Evolutionary conservation across 129 eudicot genomes (phyloP).

Genomic region (Scalesia atractyloides): DNA sequence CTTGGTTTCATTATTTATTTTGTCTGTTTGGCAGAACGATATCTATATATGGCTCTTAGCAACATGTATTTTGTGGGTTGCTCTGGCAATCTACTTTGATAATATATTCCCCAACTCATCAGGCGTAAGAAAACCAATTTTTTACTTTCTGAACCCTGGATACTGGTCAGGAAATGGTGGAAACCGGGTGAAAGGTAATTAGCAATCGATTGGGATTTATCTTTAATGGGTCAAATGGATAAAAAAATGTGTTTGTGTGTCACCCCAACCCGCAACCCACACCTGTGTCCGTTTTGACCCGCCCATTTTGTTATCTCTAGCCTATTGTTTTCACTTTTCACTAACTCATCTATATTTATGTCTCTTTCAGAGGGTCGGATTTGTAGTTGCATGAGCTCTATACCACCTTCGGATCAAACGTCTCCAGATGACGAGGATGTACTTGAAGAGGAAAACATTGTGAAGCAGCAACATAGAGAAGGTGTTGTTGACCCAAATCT

Average conservation of each 20-base stretch:
- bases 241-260: not conserved
- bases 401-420: conserved; percentile 47
- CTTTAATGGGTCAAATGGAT: not conserved
- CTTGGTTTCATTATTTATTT: conserved; percentile 16
- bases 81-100: conserved; percentile 83
- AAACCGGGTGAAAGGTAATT: conserved; percentile 59
- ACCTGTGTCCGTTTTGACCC: conserved; percentile 2
- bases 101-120: conserved; percentile 74
- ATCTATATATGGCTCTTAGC: conserved; percentile 66
- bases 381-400: conserved; percentile 64
- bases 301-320: not conserved
- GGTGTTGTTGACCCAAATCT: conserved; percentile 58
- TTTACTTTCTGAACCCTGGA: conserved; percentile 86
- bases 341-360: conserved; percentile 17
- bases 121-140: conserved; percentile 72
- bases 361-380: conserved; percentile 64
- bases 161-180: conserved; percentile 95
- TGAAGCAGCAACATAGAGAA: conserved; percentile 63
- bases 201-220: conserved; percentile 4
- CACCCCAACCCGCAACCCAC: not conserved
- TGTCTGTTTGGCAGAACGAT: conserved; percentile 62
- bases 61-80: conserved; percentile 69
- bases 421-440: conserved; percentile 89
- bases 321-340: not conserved
- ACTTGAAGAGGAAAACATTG: conserved; percentile 75